Conservation (phyloP, 129 eudicot genomes). For the Helichrysum umbraculigerum region DNA sequence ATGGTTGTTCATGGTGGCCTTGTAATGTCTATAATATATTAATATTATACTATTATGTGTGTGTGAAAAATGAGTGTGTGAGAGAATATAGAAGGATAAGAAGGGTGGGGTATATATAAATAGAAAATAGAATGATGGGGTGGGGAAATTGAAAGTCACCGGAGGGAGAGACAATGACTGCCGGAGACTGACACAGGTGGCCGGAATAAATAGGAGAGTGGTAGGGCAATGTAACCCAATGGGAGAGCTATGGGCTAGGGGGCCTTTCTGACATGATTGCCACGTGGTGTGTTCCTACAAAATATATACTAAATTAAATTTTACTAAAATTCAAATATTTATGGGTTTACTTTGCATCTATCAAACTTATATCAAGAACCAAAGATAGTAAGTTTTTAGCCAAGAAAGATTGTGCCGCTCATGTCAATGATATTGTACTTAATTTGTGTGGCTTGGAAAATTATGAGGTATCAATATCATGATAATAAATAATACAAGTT, state of each 20-base stretch:
- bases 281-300: constrained; percentile 66
- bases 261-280: constrained; percentile 68
- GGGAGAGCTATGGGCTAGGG: constrained; percentile 66
- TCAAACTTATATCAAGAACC: constrained; percentile 3
- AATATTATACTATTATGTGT: background rate
- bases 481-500: background rate
- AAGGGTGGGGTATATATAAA: constrained; percentile 19
- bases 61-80: background rate
- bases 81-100: constrained; percentile 26
- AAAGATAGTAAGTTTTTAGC: background rate
- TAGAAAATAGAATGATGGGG: background rate
- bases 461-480: constrained; percentile 1
- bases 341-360: background rate
- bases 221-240: constrained; percentile 50
- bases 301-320: background rate
- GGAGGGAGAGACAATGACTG: constrained; percentile 28
- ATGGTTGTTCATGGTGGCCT: constrained; percentile 7
- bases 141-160: background rate
- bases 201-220: constrained; percentile 51
- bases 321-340: background rate
- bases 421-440: background rate
- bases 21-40: constrained; percentile 19
- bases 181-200: constrained; percentile 51
- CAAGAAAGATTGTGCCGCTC: background rate
- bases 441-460: background rate